phyloP scores from a whole-genome alignment of 208 protist species.

The Entamoeba histolytica region DNA sequence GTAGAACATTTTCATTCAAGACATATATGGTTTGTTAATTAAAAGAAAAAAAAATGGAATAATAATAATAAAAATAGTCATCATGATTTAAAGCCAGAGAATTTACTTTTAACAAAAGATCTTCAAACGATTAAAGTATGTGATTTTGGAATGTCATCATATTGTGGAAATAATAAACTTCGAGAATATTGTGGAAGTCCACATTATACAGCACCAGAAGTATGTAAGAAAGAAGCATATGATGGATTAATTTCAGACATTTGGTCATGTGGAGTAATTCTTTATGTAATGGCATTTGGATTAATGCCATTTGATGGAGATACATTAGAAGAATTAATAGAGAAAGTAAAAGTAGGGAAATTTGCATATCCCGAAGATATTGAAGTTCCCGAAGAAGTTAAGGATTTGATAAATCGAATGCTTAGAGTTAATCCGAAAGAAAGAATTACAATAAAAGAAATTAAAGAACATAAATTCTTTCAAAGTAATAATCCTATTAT shows the following conservation, averaged over 20 bases:
- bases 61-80: background rate
- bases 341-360: background rate
- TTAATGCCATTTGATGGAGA: slow-evolving; percentile 50
- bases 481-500: no score
- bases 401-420: no score
- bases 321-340: background rate
- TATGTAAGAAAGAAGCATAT: background rate
- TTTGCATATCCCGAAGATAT: background rate
- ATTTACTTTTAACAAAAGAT: background rate
- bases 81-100: background rate
- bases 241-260: slow-evolving; percentile 49
- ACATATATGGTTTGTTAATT: background rate
- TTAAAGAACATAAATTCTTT: no score
- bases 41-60: background rate
- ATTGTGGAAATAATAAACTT: background rate
- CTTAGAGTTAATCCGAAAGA: no score
- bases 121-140: background rate
- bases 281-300: slow-evolving; percentile 64
- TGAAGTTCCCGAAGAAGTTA: background rate
- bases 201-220: background rate
- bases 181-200: background rate
- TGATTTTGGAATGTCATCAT: background rate
- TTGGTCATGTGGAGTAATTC: slow-evolving; percentile 71
- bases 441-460: no score
- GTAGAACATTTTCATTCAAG: background rate